Conservation (phyloP, 2,329 filamentous ascomycete genomes). For the Westerdykella sp. region DNA sequence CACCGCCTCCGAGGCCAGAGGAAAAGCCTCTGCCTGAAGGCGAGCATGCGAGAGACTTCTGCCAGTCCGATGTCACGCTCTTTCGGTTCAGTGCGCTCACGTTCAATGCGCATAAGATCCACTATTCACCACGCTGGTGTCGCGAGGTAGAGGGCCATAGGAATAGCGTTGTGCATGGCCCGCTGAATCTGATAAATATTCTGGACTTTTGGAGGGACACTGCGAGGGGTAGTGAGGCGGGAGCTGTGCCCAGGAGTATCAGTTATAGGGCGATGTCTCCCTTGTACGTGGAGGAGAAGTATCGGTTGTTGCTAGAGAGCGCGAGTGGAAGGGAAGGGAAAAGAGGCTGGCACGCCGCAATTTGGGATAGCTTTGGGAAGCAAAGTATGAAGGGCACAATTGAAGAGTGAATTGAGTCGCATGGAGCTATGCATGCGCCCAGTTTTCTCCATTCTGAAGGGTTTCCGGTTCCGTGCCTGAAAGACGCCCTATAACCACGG, state of each 20-base stretch:
- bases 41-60: constrained; percentile 41
- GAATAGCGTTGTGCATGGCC: constrained; percentile 77
- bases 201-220: constrained; percentile 31
- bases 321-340: constrained; percentile 2
- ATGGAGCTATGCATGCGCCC: not conserved
- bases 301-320: constrained; percentile 22
- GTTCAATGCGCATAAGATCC: constrained; percentile 89
- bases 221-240: constrained; percentile 7
- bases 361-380: constrained; percentile 31
- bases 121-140: constrained; percentile 70
- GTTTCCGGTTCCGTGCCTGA: too few relatives aligned
- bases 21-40: constrained; percentile 16
- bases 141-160: constrained; percentile 66
- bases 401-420: constrained; percentile 8
- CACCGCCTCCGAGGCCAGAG: constrained; percentile 11
- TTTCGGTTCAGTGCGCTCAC: constrained; percentile 90
- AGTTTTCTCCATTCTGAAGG: too few relatives aligned
- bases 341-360: constrained; percentile 18
- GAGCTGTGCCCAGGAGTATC: constrained; percentile 21
- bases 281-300: constrained; percentile 27
- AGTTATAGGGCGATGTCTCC: constrained; percentile 29
- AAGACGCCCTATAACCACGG: too few relatives aligned
- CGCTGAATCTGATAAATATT: constrained; percentile 59
- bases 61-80: constrained; percentile 63
- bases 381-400: constrained; percentile 28